Conservation (phyloP, 2,329 filamentous ascomycete genomes). For the Aspergillus pseudonomiae region DNA sequence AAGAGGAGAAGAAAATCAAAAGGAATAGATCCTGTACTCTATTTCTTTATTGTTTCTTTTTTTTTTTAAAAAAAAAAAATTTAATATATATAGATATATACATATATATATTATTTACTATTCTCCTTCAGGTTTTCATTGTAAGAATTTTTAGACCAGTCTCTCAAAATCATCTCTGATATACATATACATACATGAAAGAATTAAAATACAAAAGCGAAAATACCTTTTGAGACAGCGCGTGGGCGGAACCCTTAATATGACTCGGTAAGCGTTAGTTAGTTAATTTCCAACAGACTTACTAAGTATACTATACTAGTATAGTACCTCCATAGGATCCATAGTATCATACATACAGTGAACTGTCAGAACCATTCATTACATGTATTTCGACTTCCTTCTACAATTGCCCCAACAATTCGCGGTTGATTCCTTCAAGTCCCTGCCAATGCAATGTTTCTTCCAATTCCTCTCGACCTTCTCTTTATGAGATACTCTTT, state of each 20-base stretch:
- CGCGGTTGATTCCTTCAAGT: background rate
- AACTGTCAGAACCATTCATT: background rate
- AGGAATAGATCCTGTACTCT: background rate
- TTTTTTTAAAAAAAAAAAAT: no score
- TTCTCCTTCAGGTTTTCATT: background rate
- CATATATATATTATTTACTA: background rate
- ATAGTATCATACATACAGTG: background rate
- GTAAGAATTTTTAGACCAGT: background rate
- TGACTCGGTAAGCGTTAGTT: background rate
- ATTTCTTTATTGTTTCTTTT: no score
- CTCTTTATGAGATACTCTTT: background rate
- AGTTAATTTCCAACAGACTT: background rate
- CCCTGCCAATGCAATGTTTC: background rate
- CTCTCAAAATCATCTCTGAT: background rate
- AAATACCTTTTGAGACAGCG: background rate
- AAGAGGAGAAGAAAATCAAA: constrained; percentile 4
- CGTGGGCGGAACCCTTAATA: background rate
- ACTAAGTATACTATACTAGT: background rate
- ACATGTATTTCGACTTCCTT: background rate
- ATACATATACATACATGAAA: background rate
- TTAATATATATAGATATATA: no score
- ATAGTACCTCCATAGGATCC: background rate
- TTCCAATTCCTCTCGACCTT: background rate
- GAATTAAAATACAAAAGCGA: background rate
- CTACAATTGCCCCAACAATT: background rate